These are phyloP conservation scores for Aspergillus incahuasiensis DNA, from an alignment of 495 filamentous ascomycete species.

Conservation along the genomic window DNA sequence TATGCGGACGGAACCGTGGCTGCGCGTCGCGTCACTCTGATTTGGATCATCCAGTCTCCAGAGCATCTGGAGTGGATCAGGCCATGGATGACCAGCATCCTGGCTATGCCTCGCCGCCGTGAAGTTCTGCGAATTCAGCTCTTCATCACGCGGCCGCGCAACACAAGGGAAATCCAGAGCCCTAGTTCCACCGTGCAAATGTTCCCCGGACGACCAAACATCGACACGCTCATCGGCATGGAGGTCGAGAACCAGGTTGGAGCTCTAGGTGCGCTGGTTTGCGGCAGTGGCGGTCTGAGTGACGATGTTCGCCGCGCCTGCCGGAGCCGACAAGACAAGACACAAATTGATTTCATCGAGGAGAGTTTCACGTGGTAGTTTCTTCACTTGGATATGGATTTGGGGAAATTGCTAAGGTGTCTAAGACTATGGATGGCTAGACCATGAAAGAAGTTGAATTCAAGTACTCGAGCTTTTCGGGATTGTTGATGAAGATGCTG, in stretches of 20 bases:
- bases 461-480: not conserved
- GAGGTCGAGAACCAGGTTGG: constrained; percentile 75
- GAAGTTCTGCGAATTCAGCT: constrained; percentile 79
- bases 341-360: constrained; percentile 76
- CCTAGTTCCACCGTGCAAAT: constrained; percentile 75
- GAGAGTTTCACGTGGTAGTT: constrained; percentile 84
- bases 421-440: not conserved
- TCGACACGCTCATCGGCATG: constrained; percentile 68
- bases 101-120: constrained; percentile 69
- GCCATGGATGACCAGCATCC: constrained; percentile 85
- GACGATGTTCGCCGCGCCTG: constrained; percentile 79
- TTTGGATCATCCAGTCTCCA: constrained; percentile 87
- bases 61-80: constrained; percentile 90
- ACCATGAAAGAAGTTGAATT: not conserved
- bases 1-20: constrained; percentile 71
- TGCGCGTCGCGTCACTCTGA: constrained; percentile 71
- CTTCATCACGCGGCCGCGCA: constrained; percentile 79
- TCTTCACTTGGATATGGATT: not conserved
- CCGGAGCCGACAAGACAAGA: constrained; percentile 56
- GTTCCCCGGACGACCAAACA: constrained; percentile 76
- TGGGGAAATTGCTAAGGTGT: not conserved
- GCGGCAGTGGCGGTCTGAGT: constrained; percentile 75
- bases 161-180: constrained; percentile 64
- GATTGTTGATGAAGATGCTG: not conserved
- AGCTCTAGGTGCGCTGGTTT: constrained; percentile 86